phyloP scores from a whole-genome alignment of 2,329 filamentous ascomycete species.

The Cercospora beticola region DNA sequence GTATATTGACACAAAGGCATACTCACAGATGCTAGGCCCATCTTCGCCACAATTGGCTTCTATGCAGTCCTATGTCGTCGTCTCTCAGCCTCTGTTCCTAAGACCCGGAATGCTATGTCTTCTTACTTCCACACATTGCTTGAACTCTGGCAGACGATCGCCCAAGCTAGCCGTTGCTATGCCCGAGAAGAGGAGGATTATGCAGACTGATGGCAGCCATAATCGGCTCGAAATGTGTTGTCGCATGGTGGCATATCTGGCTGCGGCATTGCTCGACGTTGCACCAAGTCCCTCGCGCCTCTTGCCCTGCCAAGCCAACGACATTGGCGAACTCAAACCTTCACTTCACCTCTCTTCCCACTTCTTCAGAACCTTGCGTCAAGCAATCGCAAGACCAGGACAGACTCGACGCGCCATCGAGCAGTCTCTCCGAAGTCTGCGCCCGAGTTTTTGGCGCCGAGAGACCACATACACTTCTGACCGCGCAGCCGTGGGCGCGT shows the following conservation, averaged over 20 bases:
- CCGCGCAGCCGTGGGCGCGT: background rate
- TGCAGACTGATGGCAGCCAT: constrained; percentile 24
- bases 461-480: background rate
- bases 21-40: constrained; percentile 69
- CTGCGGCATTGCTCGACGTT: constrained; percentile 13
- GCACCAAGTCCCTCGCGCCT: background rate
- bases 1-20: constrained; percentile 6
- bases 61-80: constrained; percentile 65
- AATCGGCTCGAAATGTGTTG: constrained; percentile 22
- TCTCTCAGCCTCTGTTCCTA: background rate
- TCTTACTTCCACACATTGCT: constrained; percentile 75
- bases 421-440: background rate
- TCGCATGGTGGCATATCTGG: constrained; percentile 32
- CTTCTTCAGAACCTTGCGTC: background rate
- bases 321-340: constrained; percentile 1
- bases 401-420: background rate
- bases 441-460: background rate
- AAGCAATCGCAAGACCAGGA: background rate
- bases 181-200: constrained; percentile 18
- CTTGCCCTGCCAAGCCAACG: background rate
- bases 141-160: constrained; percentile 83
- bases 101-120: background rate
- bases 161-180: constrained; percentile 66
- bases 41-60: constrained; percentile 73
- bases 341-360: background rate